phyloP scores from a whole-genome alignment of 1,139 yeast species.

The Hansenula anomala region DNA sequence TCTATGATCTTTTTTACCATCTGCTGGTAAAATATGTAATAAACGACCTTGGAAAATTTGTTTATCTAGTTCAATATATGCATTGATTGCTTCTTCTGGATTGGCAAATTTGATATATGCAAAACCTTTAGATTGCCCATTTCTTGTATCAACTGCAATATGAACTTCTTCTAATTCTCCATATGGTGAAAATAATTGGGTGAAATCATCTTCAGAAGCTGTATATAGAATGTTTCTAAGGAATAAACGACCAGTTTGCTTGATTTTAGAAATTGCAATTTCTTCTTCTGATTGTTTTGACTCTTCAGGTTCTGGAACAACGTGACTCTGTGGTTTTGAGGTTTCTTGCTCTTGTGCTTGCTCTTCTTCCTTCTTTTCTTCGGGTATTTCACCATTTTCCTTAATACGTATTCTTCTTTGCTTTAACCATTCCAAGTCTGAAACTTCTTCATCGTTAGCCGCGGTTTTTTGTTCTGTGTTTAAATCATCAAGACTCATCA shows the following conservation, averaged over 20 bases:
- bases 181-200: constrained; percentile 33
- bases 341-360: constrained; percentile 5
- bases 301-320: no score
- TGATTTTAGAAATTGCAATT: constrained; percentile 44
- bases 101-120: constrained; percentile 74
- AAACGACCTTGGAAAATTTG: constrained; percentile 93
- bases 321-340: no score
- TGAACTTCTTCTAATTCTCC: constrained; percentile 79
- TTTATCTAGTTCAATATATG: constrained; percentile 72
- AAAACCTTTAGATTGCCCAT: constrained; percentile 89
- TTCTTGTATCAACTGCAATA: constrained; percentile 84
- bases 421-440: constrained; percentile 89
- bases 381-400: constrained; percentile 31
- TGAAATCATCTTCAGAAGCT: constrained; percentile 77
- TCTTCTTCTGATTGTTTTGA: constrained; percentile 37
- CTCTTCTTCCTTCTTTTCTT: constrained; percentile 3
- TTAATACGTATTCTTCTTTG: constrained; percentile 71
- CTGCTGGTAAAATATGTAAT: constrained; percentile 83
- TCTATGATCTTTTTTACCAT: constrained; percentile 70
- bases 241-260: constrained; percentile 76
- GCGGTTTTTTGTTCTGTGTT: constrained; percentile 11
- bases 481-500: constrained; percentile 24
- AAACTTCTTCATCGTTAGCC: constrained; percentile 45
- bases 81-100: constrained; percentile 68
- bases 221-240: constrained; percentile 80